Evolutionary conservation across 805 yeast genomes (phyloP).

Genomic region (Metschnikowia corniflorae): DNA sequence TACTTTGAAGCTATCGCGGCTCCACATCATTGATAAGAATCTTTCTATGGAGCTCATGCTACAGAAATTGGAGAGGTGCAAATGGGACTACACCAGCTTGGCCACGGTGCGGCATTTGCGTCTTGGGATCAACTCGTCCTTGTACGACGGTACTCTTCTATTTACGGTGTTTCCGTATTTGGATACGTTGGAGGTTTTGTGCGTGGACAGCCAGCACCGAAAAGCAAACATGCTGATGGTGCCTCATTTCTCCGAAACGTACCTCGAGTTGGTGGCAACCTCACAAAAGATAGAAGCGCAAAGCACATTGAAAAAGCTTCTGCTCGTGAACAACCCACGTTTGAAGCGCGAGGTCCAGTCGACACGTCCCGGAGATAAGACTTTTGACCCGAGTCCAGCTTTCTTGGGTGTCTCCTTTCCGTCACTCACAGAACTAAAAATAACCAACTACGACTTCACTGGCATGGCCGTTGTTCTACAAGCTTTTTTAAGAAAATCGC

Average conservation of each 20-base stretch:
- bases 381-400: slow-evolving; percentile 26
- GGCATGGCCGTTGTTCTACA: slow-evolving; percentile 15
- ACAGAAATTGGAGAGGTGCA: slow-evolving; percentile 22
- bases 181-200: slow-evolving; percentile 22
- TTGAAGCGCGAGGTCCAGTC: slow-evolving; percentile 15
- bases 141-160: slow-evolving; percentile 11
- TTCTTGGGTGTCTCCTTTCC: slow-evolving; percentile 23
- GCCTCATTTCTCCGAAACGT: slow-evolving; percentile 17
- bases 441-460: slow-evolving; percentile 32
- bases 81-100: slow-evolving; percentile 27
- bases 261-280: slow-evolving; percentile 7
- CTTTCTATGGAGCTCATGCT: slow-evolving; percentile 26
- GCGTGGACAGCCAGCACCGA: slow-evolving; percentile 18
- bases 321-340: slow-evolving; percentile 27
- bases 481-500: slow-evolving; percentile 1
- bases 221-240: slow-evolving; percentile 18
- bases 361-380: slow-evolving; percentile 12
- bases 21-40: slow-evolving; percentile 29
- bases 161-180: slow-evolving; percentile 25
- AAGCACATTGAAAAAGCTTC: slow-evolving; percentile 18
- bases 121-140: slow-evolving; percentile 26
- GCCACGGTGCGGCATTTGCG: slow-evolving; percentile 20
- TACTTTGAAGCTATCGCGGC: slow-evolving; percentile 17
- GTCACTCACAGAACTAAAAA: slow-evolving; percentile 22
- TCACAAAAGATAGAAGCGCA: background rate